Evolutionary conservation across 148 eudicot genomes (phyloP).

Genomic region (Rheum nobile): DNA sequence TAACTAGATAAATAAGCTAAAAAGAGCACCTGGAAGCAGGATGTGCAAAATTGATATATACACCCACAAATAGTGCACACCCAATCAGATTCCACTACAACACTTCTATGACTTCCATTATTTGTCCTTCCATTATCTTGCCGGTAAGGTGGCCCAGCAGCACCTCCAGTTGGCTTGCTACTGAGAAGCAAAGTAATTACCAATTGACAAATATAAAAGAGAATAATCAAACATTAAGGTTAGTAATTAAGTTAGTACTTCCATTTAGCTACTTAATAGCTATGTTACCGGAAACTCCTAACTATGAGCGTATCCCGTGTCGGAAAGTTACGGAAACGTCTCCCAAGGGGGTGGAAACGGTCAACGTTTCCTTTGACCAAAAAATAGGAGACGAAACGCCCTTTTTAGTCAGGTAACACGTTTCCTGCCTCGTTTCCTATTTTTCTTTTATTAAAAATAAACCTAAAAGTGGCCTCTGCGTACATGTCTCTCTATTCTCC

Average conservation of each 20-base stretch:
- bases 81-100: constrained; percentile 75
- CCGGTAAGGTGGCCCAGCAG: constrained; percentile 50
- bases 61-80: constrained; percentile 92
- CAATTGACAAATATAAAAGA: constrained; percentile 8
- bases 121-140: constrained; percentile 51
- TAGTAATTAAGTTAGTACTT: not conserved
- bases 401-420: too few relatives aligned
- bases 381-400: too few relatives aligned
- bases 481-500: too few relatives aligned
- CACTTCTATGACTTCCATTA: constrained; percentile 47
- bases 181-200: constrained; percentile 40
- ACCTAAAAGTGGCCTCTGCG: too few relatives aligned
- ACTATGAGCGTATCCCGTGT: too few relatives aligned
- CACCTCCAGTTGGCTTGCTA: constrained; percentile 85
- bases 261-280: not conserved
- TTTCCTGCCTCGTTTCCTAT: too few relatives aligned
- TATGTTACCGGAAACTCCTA: too few relatives aligned
- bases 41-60: constrained; percentile 96
- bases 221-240: not conserved
- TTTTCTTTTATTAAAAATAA: too few relatives aligned
- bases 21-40: constrained; percentile 80
- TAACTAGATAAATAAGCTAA: not conserved
- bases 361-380: too few relatives aligned
- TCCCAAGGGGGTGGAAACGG: too few relatives aligned
- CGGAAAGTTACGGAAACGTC: too few relatives aligned